Conservation (phyloP, 208 protist genomes). For the Acanthamoeba lenticulata region DNA sequence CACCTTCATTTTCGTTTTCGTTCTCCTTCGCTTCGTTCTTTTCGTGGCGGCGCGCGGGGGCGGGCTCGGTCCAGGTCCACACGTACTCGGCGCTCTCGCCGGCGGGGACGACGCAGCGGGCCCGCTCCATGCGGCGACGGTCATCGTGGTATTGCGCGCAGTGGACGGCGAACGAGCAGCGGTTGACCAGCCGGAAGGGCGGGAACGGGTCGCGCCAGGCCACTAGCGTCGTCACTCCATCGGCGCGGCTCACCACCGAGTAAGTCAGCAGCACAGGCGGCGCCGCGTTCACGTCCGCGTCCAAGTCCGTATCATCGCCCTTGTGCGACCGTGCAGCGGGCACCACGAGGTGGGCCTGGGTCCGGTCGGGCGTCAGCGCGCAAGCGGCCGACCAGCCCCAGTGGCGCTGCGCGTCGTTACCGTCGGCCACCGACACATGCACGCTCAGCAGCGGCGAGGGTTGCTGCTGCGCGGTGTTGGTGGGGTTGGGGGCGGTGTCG, state of each 20-base stretch:
- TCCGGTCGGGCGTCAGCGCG: background rate
- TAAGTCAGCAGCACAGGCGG: constrained; percentile 1
- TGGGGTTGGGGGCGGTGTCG: background rate
- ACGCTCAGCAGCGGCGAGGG: background rate
- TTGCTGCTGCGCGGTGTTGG: background rate
- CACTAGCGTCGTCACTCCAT: background rate
- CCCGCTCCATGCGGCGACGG: background rate
- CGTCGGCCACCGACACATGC: background rate
- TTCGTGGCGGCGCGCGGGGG: background rate
- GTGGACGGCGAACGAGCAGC: background rate
- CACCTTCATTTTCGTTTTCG: background rate
- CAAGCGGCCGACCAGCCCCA: constrained; percentile 53
- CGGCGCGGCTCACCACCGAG: background rate
- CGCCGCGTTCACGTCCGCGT: background rate
- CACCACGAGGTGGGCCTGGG: background rate
- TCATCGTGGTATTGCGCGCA: constrained; percentile 33
- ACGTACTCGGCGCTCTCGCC: background rate
- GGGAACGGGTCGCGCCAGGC: background rate
- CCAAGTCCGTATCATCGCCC: background rate
- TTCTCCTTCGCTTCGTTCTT: background rate
- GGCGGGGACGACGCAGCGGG: background rate
- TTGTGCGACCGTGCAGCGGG: background rate
- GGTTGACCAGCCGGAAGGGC: constrained; percentile 5
- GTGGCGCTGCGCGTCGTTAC: no score
- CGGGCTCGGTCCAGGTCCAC: constrained; percentile 3